A percentile compares a stretch with the other conserved stretches of the same genome.
These are phyloP conservation scores for Zea mays DNA, from an alignment of 176 grass and related monocot genomes.

Conservation along the genomic window Zm-B73-REFERENCE-NAM-5.0 NC_050097.1:150332501-150333000, in stretches of 20 bases:
- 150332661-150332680: background rate
- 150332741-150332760: background rate
- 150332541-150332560: background rate
- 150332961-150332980: conserved; percentile 84
- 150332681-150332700: background rate
- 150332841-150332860: background rate
- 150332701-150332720: background rate
- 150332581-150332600: no score
- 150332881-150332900: background rate
- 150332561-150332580: no score
- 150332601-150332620: no score
- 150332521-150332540: background rate
- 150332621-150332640: background rate
- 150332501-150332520: background rate
- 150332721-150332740: background rate
- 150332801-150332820: background rate
- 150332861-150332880: background rate
- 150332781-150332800: background rate
- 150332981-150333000: conserved; percentile 59
- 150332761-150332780: background rate
- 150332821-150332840: background rate
- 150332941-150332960: conserved; percentile 81
- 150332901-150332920: background rate
- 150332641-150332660: background rate
- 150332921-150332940: background rate